Percentiles rank a stretch among this genome's conserved stretches.
These are phyloP conservation scores for Lentinula sp. DNA, from an alignment of 768 basidiomycete species.

Conservation along the genomic window DNA sequence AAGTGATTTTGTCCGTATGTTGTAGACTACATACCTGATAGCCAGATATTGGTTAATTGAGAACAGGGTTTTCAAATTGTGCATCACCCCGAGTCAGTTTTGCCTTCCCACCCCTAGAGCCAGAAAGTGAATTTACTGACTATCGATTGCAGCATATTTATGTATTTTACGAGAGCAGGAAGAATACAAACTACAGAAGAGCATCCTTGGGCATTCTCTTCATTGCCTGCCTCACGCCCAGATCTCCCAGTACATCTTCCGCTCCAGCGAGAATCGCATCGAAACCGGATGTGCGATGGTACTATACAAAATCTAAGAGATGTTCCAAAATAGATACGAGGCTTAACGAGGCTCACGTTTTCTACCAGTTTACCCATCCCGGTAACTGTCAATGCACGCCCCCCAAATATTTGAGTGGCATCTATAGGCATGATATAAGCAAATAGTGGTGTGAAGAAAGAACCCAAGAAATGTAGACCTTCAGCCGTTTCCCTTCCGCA, in stretches of 20 bases:
- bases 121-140: too few species aligned
- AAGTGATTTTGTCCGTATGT: too few species aligned
- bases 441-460: conserved; percentile 10
- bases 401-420: conserved; percentile 84
- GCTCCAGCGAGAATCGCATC: conserved; percentile 81
- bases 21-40: too few species aligned
- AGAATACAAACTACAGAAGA: conserved; percentile 21
- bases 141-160: too few species aligned
- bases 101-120: too few species aligned
- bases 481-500: conserved; percentile 70
- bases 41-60: too few species aligned
- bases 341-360: conserved; percentile 54
- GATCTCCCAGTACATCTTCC: conserved; percentile 54
- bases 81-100: too few species aligned
- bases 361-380: conserved; percentile 86
- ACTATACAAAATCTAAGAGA: conserved; percentile 33
- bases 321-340: background rate
- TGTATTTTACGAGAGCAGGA: background rate
- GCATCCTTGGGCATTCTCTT: conserved; percentile 39
- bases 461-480: conserved; percentile 24
- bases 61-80: too few species aligned
- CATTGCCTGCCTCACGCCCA: conserved; percentile 47
- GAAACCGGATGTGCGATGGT: conserved; percentile 77
- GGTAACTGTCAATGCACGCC: conserved; percentile 78
- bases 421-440: conserved; percentile 38